Evolutionary conservation across 2,329 filamentous ascomycete genomes (phyloP).

Genomic region (Pestalotiopsis sp.): DNA sequence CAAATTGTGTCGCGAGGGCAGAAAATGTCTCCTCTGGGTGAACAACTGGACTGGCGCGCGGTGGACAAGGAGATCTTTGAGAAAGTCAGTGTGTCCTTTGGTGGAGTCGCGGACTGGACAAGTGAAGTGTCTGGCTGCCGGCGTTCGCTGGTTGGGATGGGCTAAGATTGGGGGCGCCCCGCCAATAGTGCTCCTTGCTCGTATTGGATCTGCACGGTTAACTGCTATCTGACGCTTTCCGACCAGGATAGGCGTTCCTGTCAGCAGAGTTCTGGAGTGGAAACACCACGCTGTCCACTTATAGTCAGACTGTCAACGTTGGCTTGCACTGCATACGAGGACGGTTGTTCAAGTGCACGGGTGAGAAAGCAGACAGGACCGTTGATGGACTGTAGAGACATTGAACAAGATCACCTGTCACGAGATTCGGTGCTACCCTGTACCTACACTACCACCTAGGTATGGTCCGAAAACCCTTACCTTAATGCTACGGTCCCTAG

Average conservation of each 20-base stretch:
- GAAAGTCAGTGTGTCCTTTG: neutral
- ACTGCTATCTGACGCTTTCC: neutral
- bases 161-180: neutral
- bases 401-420: neutral
- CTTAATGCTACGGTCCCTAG: neutral
- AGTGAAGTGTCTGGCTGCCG: neutral
- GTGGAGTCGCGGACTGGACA: neutral
- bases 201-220: neutral
- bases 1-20: neutral
- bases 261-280: neutral
- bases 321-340: neutral
- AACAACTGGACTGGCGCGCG: neutral
- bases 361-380: neutral
- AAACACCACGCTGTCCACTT: slow-evolving; percentile 6
- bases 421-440: neutral
- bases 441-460: neutral
- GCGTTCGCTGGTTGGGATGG: neutral
- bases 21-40: neutral
- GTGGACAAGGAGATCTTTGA: neutral
- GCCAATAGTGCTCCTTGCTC: neutral
- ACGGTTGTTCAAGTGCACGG: neutral
- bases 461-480: neutral
- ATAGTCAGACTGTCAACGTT: neutral
- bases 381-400: neutral
- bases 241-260: neutral